Evolutionary conservation across 148 eudicot species (phyloP).

Genomic region (Limonium bicolor): DNA sequence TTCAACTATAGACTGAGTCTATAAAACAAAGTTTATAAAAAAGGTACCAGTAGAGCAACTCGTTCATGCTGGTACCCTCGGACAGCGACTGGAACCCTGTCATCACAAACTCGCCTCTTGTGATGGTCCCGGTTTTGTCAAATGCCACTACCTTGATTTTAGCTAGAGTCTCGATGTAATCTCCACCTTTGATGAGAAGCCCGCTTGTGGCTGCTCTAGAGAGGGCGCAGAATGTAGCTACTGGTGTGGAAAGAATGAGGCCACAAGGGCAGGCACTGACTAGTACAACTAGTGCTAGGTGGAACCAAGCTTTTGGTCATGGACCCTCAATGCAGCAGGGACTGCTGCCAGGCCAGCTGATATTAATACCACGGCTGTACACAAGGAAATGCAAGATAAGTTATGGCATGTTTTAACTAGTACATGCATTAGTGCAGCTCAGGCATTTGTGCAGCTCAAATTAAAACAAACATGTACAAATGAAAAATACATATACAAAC

Average conservation of each 20-base stretch:
- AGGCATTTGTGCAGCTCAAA: neutral
- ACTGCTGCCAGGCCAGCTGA: constrained; percentile 49
- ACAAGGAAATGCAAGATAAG: neutral
- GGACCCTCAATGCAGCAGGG: constrained; percentile 43
- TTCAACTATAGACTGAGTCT: too few relatives aligned
- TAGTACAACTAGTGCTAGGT: constrained; percentile 63
- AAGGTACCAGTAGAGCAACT: constrained; percentile 53
- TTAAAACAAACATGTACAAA: neutral
- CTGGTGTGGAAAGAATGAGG: constrained; percentile 82
- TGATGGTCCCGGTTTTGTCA: constrained; percentile 90
- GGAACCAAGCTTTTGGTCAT: constrained; percentile 43
- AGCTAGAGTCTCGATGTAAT: constrained; percentile 65
- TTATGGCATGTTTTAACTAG: too few relatives aligned
- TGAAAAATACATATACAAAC: constrained; percentile 12
- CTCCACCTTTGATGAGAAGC: constrained; percentile 80
- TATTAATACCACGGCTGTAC: constrained; percentile 55
- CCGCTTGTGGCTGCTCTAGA: constrained; percentile 82
- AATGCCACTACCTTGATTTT: constrained; percentile 57
- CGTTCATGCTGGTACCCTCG: constrained; percentile 25
- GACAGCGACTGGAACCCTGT: constrained; percentile 27
- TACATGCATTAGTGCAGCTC: too few relatives aligned
- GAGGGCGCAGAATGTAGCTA: constrained; percentile 81
- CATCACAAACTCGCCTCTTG: constrained; percentile 72
- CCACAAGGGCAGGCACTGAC: constrained; percentile 96
- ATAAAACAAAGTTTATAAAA: neutral